A percentile compares a stretch with the other conserved stretches of the same genome.
Evolutionary conservation across 345 rosid genomes (phyloP).

Genomic region (Eucalyptus polyanthemos): DNA sequence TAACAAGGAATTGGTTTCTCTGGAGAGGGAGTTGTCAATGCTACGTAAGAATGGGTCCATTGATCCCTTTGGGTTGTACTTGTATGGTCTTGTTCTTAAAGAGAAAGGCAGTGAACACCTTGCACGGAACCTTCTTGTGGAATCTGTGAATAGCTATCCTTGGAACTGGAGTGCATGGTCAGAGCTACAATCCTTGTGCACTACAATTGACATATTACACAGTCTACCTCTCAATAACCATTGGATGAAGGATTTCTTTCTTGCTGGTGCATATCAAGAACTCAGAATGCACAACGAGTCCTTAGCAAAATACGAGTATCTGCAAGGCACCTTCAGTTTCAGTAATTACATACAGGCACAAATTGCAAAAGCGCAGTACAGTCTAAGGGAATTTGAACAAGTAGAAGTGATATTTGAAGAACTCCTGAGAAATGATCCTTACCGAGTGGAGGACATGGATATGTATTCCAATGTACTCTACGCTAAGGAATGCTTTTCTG

Average conservation of each 20-base stretch:
- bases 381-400: conserved; percentile 87
- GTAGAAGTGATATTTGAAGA: conserved; percentile 94
- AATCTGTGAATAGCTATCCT: conserved; percentile 87
- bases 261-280: conserved; percentile 76
- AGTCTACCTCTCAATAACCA: conserved; percentile 68
- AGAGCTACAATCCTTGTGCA: conserved; percentile 80
- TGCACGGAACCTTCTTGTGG: conserved; percentile 62
- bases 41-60: conserved; percentile 57
- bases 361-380: conserved; percentile 82
- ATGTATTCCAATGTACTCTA: conserved; percentile 91
- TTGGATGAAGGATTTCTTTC: conserved; percentile 98
- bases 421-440: conserved; percentile 71
- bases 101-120: conserved; percentile 73
- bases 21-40: conserved; percentile 73
- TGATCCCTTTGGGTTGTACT: conserved; percentile 80
- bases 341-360: conserved; percentile 93
- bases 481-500: conserved; percentile 84
- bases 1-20: conserved; percentile 62
- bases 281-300: conserved; percentile 85
- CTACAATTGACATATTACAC: conserved; percentile 54
- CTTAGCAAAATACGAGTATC: conserved; percentile 54
- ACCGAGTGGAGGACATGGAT: conserved; percentile 92
- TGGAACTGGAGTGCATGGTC: conserved; percentile 99
- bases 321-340: conserved; percentile 61
- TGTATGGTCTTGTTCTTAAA: conserved; percentile 86